Evolutionary conservation across 257 asterid genomes (phyloP).

Genomic region (Salvia rosmarinus): DNA sequence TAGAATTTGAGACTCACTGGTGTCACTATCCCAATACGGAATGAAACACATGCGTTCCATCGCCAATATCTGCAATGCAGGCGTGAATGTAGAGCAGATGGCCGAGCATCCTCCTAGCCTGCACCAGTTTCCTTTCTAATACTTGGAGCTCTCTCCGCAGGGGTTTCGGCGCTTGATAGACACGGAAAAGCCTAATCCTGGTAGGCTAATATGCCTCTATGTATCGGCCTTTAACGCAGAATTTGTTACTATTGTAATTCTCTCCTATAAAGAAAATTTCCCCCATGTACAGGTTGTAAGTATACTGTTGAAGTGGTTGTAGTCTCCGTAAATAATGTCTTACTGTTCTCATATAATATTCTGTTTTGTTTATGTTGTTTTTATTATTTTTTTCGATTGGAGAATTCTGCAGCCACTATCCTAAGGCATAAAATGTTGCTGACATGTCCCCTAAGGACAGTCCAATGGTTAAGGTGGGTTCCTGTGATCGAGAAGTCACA

Average conservation of each 20-base stretch:
- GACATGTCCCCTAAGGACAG: too few relatives aligned
- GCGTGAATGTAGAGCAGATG: conserved; percentile 71
- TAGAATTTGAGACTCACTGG: conserved; percentile 69
- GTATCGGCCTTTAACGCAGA: background rate
- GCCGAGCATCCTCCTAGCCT: conserved; percentile 80
- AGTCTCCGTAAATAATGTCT: conserved; percentile 20
- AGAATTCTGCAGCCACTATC: too few relatives aligned
- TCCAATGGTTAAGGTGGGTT: too few relatives aligned
- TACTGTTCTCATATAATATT: background rate
- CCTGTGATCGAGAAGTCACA: too few relatives aligned
- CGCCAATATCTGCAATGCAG: conserved; percentile 87
- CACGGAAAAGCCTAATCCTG: background rate
- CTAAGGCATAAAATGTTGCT: background rate
- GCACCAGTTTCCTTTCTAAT: conserved; percentile 63
- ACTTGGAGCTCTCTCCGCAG: conserved; percentile 76
- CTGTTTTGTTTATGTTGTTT: background rate
- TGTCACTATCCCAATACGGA: conserved; percentile 91
- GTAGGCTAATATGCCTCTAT: background rate
- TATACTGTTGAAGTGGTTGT: conserved; percentile 5
- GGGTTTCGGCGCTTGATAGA: conserved; percentile 82
- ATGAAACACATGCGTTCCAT: conserved; percentile 96
- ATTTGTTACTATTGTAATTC: background rate
- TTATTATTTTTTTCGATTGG: too few relatives aligned
- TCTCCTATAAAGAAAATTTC: background rate
- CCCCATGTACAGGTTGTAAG: conserved; percentile 41